A percentile compares a stretch with the other conserved stretches of the same genome.
Evolutionary conservation across 1,139 yeast genomes (phyloP).

Genomic region (Debaryomyces sp.): DNA sequence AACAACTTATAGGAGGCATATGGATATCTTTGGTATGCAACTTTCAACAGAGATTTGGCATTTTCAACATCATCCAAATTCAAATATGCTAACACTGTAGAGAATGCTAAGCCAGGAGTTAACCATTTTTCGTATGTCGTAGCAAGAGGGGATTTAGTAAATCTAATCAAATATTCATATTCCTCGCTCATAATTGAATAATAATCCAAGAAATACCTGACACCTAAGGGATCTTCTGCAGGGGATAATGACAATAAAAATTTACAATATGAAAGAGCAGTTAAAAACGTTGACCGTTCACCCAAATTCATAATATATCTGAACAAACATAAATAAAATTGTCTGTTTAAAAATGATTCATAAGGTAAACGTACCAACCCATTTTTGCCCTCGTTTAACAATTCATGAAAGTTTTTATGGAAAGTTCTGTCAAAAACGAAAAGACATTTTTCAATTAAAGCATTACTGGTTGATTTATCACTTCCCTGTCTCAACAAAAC

Average conservation of each 20-base stretch:
- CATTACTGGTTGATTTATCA: slow-evolving; percentile 65
- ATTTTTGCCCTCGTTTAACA: slow-evolving; percentile 52
- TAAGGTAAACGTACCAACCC: slow-evolving; percentile 75
- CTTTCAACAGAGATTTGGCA: slow-evolving; percentile 50
- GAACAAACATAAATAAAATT: slow-evolving; percentile 72
- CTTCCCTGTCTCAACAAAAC: slow-evolving; percentile 78
- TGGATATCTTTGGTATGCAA: slow-evolving; percentile 62
- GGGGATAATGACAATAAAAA: slow-evolving; percentile 71
- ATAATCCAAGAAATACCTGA: slow-evolving; percentile 78
- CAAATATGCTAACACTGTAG: slow-evolving; percentile 64
- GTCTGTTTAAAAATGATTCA: slow-evolving; percentile 74
- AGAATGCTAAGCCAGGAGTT: slow-evolving; percentile 74
- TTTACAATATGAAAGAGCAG: slow-evolving; percentile 78
- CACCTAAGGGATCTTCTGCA: slow-evolving; percentile 83
- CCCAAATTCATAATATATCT: slow-evolving; percentile 72
- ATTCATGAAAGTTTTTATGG: slow-evolving; percentile 43
- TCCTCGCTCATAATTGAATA: slow-evolving; percentile 73
- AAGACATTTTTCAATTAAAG: slow-evolving; percentile 73
- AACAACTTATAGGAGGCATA: slow-evolving; percentile 57
- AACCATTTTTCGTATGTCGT: slow-evolving; percentile 66
- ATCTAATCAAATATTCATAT: slow-evolving; percentile 58
- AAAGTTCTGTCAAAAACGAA: slow-evolving; percentile 73
- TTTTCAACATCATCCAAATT: slow-evolving; percentile 35
- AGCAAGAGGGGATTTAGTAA: slow-evolving; percentile 56
- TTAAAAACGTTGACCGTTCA: slow-evolving; percentile 73